Base-by-base conservation (phyloP, 352 stramenopile species). In the Phytophthora pini region DNA sequence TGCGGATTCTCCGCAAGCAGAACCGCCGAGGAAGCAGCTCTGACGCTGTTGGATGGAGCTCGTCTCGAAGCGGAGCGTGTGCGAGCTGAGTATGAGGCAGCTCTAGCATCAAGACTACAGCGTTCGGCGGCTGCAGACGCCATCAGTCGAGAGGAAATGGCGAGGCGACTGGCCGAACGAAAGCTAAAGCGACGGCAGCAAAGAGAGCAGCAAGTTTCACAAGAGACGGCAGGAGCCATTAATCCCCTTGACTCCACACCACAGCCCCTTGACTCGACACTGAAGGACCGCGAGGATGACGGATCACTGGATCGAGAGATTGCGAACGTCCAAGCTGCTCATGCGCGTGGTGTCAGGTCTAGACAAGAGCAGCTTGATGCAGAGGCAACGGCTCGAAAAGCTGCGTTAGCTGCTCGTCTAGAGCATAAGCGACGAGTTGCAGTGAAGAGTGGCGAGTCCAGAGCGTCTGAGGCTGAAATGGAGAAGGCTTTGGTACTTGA, bases 331-430 rank as follows among this genome's bases (percentile, higher is more conserved):
- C 65, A 76, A 36, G 64, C 65, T 3, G 68, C 68, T 20, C 77
- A 83, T 45, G 61, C 59, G 2, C 61, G 52, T 2, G 58, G 74
- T 3, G 48, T 79, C 38, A 59, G 65, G 17, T 54, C 61, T 40
- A 61, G 68, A 17, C 34, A 70, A 17, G 29, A 70, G 22, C 72
- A 83, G 24, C 41, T 85, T 0, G 69, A 81, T 29, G 20, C 50
- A 1, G 77, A 85, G 11, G 63, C 65, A 4, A 56, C 64, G 29
- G 56, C 64, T 45, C 68, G 66, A 29, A 81, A 81, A 50, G 65
- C 61, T 26, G 61, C 50, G 4, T 47, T 85, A 34, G 31, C 53
- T 1, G 74, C 72, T 61, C 68, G 77, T 10, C 54, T 81, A 24
- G 46, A 65, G 17, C 55, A 62, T 17, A 79, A 75, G 55, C 72